Base-by-base conservation (phyloP, 129 eudicot genomes). In the Flaveria ramosissima region DNA sequence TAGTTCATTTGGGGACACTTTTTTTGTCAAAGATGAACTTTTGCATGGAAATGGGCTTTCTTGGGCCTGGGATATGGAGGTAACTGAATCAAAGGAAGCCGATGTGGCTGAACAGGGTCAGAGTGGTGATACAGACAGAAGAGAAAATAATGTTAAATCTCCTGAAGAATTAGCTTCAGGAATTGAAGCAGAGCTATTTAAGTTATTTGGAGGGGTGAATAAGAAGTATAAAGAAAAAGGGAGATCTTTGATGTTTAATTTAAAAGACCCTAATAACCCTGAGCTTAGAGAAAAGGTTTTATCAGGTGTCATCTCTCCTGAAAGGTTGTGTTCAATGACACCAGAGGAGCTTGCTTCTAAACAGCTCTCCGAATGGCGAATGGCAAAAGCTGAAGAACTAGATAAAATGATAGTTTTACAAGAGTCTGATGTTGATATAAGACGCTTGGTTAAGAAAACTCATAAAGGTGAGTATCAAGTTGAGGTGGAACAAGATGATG, bases 261-360 rank as follows among this genome's bases (percentile, higher is more conserved):
- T 92, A 66, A 92, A 92, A 77, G 98, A 92, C 72, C 88, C 73
- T 24, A 92, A 46, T 69, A 92, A 92, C 77, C 98, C 94, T 30
- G 96, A 92, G 67, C 78, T 92, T 68, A 79, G 98, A 48, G 96
- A 90, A 75, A 88, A 88, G 79, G 98, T 93, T 60, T 70, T 93
- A 89, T 90, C 96, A 36, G 96, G 92, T 43, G 89, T 80, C 39
- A 85, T 90, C 16, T 68, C 92, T 5, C 96, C 96, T 52, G 92
- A 93, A 68, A 83, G 84, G 39, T 71, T 93, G 82, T 93, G 98
- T 74, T 90, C 95, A 14, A 93, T 93, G 98, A 83, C 96, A 2
- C 91, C 96, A 19, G 98, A 93, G 72, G 98, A 93, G 71, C 95
- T 93, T 82, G 98, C 98, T 80, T 93, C 98, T 7, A 93, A 90